phyloP scores from a whole-genome alignment of 2,329 filamentous ascomycete species.

The Orbilia brochopaga region DNA sequence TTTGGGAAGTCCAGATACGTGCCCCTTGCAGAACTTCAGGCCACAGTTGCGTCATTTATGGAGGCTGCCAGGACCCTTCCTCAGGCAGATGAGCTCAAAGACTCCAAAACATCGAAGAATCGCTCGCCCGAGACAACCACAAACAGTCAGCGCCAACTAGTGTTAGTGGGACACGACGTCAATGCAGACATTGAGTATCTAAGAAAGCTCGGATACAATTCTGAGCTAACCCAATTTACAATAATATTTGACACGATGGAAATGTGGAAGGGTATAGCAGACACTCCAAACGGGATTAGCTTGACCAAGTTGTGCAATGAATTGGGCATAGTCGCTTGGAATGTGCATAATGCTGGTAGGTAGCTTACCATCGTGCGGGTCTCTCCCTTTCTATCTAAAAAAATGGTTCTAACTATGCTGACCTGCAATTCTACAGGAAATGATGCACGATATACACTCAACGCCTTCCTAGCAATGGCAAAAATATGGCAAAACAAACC shows the following conservation, averaged over 20 bases:
- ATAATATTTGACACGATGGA: conserved; percentile 75
- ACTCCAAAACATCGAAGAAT: conserved; percentile 19
- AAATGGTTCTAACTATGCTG: too few species aligned
- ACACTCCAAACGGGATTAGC: conserved; percentile 63
- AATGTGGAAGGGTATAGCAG: conserved; percentile 70
- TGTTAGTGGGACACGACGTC: conserved; percentile 81
- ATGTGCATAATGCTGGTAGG: conserved; percentile 77
- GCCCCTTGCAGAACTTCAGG: conserved; percentile 56
- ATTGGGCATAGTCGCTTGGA: conserved; percentile 67
- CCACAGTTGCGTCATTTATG: conserved; percentile 59
- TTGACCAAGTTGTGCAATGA: conserved; percentile 69
- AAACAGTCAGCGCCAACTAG: conserved; percentile 63
- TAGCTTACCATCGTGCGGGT: too few species aligned
- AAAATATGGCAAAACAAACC: conserved; percentile 56
- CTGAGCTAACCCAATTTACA: conserved; percentile 65
- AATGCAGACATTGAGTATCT: conserved; percentile 73
- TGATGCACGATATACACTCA: conserved; percentile 79
- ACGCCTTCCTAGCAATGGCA: conserved; percentile 71
- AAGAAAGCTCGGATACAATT: conserved; percentile 68
- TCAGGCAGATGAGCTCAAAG: conserved; percentile 16
- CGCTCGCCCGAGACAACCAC: conserved; percentile 38
- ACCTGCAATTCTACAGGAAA: conserved; percentile 67
- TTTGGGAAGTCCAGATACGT: conserved; percentile 68
- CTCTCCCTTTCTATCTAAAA: too few species aligned
- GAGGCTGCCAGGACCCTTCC: conserved; percentile 30